Percentiles rank a stretch among this genome's conserved stretches.
phyloP scores from a whole-genome alignment of 352 stramenopile genomes.

The Globisporangium splendens region DNA sequence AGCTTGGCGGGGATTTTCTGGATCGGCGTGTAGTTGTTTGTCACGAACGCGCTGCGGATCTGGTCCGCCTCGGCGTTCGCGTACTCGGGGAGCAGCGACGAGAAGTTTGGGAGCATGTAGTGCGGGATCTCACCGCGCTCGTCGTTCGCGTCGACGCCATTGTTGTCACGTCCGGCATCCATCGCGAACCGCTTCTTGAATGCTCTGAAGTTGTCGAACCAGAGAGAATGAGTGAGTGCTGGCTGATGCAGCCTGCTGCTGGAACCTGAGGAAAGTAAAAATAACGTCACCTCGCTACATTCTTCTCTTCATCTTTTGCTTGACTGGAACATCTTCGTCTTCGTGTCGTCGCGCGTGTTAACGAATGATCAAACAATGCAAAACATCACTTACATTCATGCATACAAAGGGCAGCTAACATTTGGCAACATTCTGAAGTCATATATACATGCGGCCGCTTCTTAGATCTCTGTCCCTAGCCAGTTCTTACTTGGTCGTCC shows the following conservation, averaged over 20 bases:
- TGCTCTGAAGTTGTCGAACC: background rate
- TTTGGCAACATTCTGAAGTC: background rate
- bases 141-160: constrained; percentile 5
- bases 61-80: constrained; percentile 71
- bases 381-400: constrained; percentile 7
- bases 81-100: constrained; percentile 76
- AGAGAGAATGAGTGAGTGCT: background rate
- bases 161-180: constrained; percentile 7
- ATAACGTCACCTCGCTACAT: too few species aligned
- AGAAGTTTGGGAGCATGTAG: constrained; percentile 84
- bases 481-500: constrained; percentile 62
- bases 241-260: too few species aligned
- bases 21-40: constrained; percentile 64
- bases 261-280: too few species aligned
- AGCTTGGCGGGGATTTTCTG: constrained; percentile 58
- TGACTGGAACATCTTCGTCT: background rate
- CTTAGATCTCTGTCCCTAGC: background rate
- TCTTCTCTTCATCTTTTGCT: too few species aligned
- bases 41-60: constrained; percentile 71
- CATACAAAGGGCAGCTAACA: background rate
- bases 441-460: background rate
- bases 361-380: background rate
- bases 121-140: constrained; percentile 29
- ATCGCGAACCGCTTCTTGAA: constrained; percentile 4
- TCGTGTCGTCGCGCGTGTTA: background rate